Percentiles rank a stretch among this genome's conserved stretches.
These are phyloP conservation scores for Plantago ovata DNA, from an alignment of 257 asterid species.

Conservation along the genomic window DNA sequence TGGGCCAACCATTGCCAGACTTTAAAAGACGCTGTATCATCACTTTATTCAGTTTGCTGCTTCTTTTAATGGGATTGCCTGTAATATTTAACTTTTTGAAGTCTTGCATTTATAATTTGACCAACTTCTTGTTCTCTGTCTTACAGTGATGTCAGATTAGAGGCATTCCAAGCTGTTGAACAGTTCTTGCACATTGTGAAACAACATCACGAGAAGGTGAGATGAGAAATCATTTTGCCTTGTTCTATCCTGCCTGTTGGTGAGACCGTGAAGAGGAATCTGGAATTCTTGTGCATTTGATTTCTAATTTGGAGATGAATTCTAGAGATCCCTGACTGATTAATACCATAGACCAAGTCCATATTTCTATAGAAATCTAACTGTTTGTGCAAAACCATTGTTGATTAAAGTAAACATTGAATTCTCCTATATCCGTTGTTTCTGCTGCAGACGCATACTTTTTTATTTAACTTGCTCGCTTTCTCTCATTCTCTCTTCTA, in stretches of 20 bases:
- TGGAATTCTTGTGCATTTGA: constrained; percentile 12
- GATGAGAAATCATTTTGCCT: constrained; percentile 18
- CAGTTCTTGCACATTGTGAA: constrained; percentile 88
- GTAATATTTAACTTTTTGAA: not conserved
- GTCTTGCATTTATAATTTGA: constrained; percentile 13
- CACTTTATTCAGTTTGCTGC: constrained; percentile 10
- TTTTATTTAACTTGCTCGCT: constrained; percentile 1
- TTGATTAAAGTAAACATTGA: constrained; percentile 2
- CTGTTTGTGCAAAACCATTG: constrained; percentile 9
- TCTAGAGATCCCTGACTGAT: constrained; percentile 12
- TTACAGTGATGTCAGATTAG: constrained; percentile 78
- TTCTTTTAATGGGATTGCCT: constrained; percentile 14
- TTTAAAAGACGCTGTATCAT: constrained; percentile 7
- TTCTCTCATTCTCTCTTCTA: constrained; percentile 11
- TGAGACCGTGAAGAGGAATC: constrained; percentile 15
- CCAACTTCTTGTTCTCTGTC: constrained; percentile 15
- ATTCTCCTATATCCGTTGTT: constrained; percentile 2
- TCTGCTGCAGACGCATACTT: not conserved
- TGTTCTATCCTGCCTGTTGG: constrained; percentile 15
- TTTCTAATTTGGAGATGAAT: not conserved
- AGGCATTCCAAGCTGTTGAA: constrained; percentile 94
- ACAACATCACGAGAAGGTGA: constrained; percentile 74
- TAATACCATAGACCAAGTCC: not conserved
- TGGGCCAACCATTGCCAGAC: not conserved
- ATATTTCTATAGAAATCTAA: constrained; percentile 10